These are phyloP conservation scores for Psilocybe subaeruginosa DNA, from an alignment of 768 basidiomycete genomes.

Conservation along the genomic window DNA sequence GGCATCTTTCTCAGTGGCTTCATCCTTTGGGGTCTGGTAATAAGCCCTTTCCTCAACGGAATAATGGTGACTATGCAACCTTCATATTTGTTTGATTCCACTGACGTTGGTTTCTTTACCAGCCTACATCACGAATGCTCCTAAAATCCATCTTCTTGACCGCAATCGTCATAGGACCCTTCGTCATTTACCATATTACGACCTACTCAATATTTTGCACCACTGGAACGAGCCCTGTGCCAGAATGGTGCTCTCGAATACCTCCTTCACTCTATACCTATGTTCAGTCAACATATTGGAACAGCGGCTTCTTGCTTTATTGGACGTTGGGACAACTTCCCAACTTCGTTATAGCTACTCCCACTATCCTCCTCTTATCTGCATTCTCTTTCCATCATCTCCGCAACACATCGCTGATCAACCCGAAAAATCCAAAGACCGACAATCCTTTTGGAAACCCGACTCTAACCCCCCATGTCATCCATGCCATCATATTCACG, in stretches of 20 bases:
- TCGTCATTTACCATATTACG: constrained; percentile 67
- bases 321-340: constrained; percentile 86
- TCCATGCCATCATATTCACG: constrained; percentile 71
- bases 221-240: constrained; percentile 9
- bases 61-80: constrained; percentile 31
- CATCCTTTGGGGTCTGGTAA: constrained; percentile 71
- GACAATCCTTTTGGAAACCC: constrained; percentile 7
- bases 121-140: constrained; percentile 38
- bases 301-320: constrained; percentile 82
- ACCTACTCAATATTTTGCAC: constrained; percentile 74
- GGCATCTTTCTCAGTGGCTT: constrained; percentile 79
- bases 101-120: constrained; percentile 5
- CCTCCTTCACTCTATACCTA: constrained; percentile 80
- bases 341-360: constrained; percentile 82
- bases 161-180: constrained; percentile 60
- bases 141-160: constrained; percentile 44
- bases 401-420: constrained; percentile 8
- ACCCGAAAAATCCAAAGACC: background rate
- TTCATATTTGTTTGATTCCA: background rate
- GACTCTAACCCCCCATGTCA: constrained; percentile 67
- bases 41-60: constrained; percentile 50
- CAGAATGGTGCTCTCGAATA: constrained; percentile 64
- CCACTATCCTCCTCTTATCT: constrained; percentile 60
- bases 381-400: constrained; percentile 42
- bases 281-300: constrained; percentile 88